Percentiles rank a stretch among this genome's conserved stretches.
phyloP scores from a whole-genome alignment of 495 filamentous ascomycete species.

The Astrocystis sublimbata region DNA sequence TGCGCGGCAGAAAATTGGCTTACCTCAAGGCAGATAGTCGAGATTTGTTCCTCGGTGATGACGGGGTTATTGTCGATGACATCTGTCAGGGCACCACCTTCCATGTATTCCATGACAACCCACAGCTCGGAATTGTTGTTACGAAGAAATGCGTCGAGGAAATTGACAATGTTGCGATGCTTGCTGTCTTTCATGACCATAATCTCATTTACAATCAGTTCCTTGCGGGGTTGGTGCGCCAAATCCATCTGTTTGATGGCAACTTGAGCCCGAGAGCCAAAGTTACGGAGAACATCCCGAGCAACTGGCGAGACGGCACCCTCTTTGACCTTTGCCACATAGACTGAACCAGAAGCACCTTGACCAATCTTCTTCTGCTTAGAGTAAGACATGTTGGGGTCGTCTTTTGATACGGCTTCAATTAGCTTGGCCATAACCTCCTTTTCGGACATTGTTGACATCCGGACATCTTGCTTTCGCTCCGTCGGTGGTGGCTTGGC shows the following conservation, averaged over 20 bases:
- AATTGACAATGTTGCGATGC: conserved; percentile 98
- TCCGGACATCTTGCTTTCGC: conserved; percentile 84
- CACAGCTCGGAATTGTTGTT: conserved; percentile 91
- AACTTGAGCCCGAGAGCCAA: conserved; percentile 76
- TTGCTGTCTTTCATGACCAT: conserved; percentile 99
- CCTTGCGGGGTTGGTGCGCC: conserved; percentile 94
- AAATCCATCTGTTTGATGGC: conserved; percentile 99
- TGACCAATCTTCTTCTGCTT: conserved; percentile 99
- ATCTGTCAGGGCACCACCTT: conserved; percentile 95
- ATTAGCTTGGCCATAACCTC: conserved; percentile 95
- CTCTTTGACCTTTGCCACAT: conserved; percentile 91
- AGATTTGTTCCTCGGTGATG: conserved; percentile 94
- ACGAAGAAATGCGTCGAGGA: conserved; percentile 92
- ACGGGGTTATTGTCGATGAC: conserved; percentile 94
- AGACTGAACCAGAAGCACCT: conserved; percentile 95
- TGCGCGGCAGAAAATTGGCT: conserved; percentile 9
- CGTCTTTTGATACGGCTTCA: conserved; percentile 88
- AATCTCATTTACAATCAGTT: conserved; percentile 98
- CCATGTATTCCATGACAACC: conserved; percentile 99
- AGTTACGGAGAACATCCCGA: conserved; percentile 63
- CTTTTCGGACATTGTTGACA: conserved; percentile 95
- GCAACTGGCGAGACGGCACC: conserved; percentile 66
- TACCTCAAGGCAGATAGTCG: conserved; percentile 96
- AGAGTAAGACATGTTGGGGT: conserved; percentile 87
- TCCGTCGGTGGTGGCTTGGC: conserved; percentile 63